Evolutionary conservation across 768 basidiomycete species (phyloP).

Genomic region (Lentinula sp.): DNA sequence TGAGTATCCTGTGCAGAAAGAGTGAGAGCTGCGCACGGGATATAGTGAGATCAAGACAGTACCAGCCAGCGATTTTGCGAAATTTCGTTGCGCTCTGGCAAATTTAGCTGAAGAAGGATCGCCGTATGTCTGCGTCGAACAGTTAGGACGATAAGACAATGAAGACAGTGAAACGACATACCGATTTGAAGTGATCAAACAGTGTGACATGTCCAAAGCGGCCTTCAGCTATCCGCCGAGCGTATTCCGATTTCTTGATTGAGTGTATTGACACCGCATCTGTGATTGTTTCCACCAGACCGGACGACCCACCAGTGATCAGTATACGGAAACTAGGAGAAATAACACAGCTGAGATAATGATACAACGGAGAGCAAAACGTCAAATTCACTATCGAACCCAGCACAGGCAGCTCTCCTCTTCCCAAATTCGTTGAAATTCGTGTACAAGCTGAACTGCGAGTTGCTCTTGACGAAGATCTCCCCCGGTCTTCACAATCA

Average conservation of each 20-base stretch:
- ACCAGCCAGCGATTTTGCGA: conserved; percentile 89
- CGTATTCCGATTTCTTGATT: conserved; percentile 98
- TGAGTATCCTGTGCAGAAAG: conserved; percentile 65
- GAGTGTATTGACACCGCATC: conserved; percentile 98
- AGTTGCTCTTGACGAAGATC: conserved; percentile 97
- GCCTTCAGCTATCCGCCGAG: conserved; percentile 75
- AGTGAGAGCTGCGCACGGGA: not conserved
- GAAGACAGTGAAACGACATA: conserved; percentile 28
- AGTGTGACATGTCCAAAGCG: conserved; percentile 83
- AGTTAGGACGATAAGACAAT: not conserved
- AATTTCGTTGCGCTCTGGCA: conserved; percentile 85
- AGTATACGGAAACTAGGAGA: conserved; percentile 82
- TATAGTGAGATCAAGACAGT: conserved; percentile 8
- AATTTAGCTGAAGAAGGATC: conserved; percentile 84
- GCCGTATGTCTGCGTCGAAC: conserved; percentile 68
- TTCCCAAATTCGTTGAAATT: conserved; percentile 91
- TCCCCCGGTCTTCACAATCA: conserved; percentile 97
- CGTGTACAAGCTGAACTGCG: conserved; percentile 89
- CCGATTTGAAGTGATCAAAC: conserved; percentile 86
- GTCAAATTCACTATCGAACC: conserved; percentile 74
- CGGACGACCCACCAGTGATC: conserved; percentile 90
- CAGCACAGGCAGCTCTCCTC: conserved; percentile 91
- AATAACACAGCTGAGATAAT: not conserved
- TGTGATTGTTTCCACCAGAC: conserved; percentile 95
- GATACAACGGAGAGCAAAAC: not conserved